phyloP scores from a whole-genome alignment of 257 asterid species.

The Gentiana straminea region DNA sequence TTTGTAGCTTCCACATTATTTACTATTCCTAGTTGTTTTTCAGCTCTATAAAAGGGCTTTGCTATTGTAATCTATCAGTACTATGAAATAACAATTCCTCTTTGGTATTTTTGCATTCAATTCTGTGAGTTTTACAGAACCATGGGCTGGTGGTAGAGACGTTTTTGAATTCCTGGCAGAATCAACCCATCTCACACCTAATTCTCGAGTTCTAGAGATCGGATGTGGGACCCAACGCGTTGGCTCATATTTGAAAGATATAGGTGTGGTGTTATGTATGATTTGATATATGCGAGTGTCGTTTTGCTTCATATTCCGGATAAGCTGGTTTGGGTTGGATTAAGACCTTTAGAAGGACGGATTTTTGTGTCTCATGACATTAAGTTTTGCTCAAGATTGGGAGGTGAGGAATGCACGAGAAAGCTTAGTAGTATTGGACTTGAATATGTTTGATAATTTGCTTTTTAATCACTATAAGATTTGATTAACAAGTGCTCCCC shows the following conservation, averaged over 20 bases:
- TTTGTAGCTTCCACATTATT: too few relatives aligned
- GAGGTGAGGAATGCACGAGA: conserved; percentile 82
- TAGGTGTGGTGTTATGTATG: conserved; percentile 41
- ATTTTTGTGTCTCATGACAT: conserved; percentile 85
- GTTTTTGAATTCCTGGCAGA: conserved; percentile 83
- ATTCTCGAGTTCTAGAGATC: conserved; percentile 75
- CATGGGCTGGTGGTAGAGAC: conserved; percentile 99
- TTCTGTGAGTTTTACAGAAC: too few relatives aligned
- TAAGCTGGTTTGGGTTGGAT: conserved; percentile 78
- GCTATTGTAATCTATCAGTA: too few relatives aligned
- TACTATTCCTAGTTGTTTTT: too few relatives aligned
- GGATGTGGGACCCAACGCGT: conserved; percentile 99
- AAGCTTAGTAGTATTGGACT: conserved; percentile 55
- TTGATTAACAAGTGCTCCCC: conserved; percentile 39
- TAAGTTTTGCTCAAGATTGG: conserved; percentile 87
- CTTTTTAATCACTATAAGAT: conserved; percentile 90
- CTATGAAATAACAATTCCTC: too few relatives aligned
- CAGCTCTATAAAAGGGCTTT: too few relatives aligned
- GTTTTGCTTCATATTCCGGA: conserved; percentile 95
- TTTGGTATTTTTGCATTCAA: too few relatives aligned
- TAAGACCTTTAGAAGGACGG: conserved; percentile 69
- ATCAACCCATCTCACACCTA: conserved; percentile 36
- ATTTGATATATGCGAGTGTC: conserved; percentile 84
- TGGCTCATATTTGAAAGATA: conserved; percentile 81
- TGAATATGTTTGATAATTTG: conserved; percentile 70